Evolutionary conservation across 148 eudicot genomes (phyloP).

Genomic region (Vaccinium macrocarpon): DNA sequence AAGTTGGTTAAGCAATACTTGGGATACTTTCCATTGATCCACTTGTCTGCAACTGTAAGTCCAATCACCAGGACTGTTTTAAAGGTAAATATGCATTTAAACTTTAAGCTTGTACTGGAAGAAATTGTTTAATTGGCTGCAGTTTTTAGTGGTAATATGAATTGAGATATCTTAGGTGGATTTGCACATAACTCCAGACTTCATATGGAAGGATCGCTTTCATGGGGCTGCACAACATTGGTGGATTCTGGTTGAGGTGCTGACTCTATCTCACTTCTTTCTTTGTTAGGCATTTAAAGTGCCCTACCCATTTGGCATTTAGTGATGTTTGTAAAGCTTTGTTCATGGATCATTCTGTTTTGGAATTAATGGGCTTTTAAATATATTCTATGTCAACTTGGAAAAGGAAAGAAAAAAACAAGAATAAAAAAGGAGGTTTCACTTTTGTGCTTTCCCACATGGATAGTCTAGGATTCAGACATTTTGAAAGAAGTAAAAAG

Average conservation of each 20-base stretch:
- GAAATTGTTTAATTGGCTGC: slow-evolving; percentile 6
- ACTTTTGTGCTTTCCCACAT: background rate
- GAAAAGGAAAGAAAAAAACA: background rate
- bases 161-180: slow-evolving; percentile 55
- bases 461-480: background rate
- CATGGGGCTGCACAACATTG: slow-evolving; percentile 87
- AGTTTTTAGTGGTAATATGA: background rate
- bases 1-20: slow-evolving; percentile 86
- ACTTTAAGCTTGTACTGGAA: background rate
- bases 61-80: slow-evolving; percentile 99
- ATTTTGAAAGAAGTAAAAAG: background rate
- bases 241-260: slow-evolving; percentile 99
- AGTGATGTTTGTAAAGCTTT: background rate
- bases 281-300: background rate
- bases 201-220: slow-evolving; percentile 95
- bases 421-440: background rate
- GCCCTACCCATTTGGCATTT: background rate
- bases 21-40: slow-evolving; percentile 73
- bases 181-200: slow-evolving; percentile 79
- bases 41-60: slow-evolving; percentile 91
- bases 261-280: slow-evolving; percentile 7
- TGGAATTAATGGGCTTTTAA: background rate
- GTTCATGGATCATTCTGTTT: background rate
- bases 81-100: slow-evolving; percentile 53
- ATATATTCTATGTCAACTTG: background rate